phyloP scores from a whole-genome alignment of 805 yeast species.

The Saccharomyces paradoxus region DNA sequence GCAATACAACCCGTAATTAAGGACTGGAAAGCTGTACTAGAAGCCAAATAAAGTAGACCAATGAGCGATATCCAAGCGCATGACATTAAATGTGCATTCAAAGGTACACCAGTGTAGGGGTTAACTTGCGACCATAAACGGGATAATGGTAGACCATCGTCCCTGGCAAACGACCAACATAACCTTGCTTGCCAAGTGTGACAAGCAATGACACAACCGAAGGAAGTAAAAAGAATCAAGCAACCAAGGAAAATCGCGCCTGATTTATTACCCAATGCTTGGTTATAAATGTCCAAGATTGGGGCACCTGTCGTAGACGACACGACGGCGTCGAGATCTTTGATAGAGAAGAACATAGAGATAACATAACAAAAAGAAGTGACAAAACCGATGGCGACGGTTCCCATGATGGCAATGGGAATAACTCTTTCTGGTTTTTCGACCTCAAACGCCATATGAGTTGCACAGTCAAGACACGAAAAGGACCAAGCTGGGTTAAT shows the following conservation, averaged over 20 bases:
- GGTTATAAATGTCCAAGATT: constrained; percentile 54
- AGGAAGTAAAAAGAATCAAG: constrained; percentile 47
- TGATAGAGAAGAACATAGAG: constrained; percentile 56
- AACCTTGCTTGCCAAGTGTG: constrained; percentile 68
- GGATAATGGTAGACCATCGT: constrained; percentile 57
- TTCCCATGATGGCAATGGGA: constrained; percentile 60
- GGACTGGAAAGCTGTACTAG: constrained; percentile 61
- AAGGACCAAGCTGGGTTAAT: constrained; percentile 69
- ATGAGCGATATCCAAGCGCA: constrained; percentile 44
- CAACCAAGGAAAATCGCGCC: constrained; percentile 52
- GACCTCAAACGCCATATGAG: constrained; percentile 67
- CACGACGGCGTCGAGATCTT: constrained; percentile 42
- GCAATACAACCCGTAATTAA: constrained; percentile 56
- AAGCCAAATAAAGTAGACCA: constrained; percentile 56
- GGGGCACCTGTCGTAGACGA: constrained; percentile 53
- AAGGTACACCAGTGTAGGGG: constrained; percentile 47
- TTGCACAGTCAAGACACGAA: constrained; percentile 61
- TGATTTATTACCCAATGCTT: constrained; percentile 44
- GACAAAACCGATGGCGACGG: constrained; percentile 61
- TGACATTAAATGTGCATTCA: constrained; percentile 55
- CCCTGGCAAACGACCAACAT: constrained; percentile 68
- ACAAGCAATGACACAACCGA: constrained; percentile 56
- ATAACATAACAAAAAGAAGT: constrained; percentile 49
- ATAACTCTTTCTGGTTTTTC: constrained; percentile 50
- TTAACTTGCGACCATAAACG: constrained; percentile 46